Percentiles rank a stretch among this genome's conserved stretches.
phyloP scores from a whole-genome alignment of 306 rosid genomes.

The Dicorynia guianensis region DNA sequence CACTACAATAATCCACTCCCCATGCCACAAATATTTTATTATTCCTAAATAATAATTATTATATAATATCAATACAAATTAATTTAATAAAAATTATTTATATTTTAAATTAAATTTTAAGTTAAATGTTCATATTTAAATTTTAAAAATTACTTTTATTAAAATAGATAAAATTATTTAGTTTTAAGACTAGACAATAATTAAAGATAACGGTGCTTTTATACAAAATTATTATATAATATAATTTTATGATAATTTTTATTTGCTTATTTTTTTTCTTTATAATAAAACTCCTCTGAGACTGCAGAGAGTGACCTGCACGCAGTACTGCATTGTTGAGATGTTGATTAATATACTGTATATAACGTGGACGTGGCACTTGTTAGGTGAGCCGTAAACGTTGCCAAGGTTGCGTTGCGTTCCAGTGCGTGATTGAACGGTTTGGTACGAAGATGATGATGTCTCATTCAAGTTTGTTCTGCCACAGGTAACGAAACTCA shows the following conservation, averaged over 20 bases:
- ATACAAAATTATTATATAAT: too few species aligned
- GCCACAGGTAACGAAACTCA: conserved; percentile 43
- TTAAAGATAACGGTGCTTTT: too few species aligned
- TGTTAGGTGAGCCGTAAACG: conserved; percentile 46
- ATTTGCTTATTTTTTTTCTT: conserved; percentile 15
- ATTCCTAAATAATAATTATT: conserved; percentile 51
- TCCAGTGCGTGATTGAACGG: conserved; percentile 34
- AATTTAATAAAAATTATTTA: too few species aligned
- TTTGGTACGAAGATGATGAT: conserved; percentile 45
- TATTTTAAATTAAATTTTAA: too few species aligned
- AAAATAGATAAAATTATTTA: too few species aligned
- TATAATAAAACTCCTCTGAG: conserved; percentile 32
- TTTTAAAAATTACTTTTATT: too few species aligned
- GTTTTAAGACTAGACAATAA: too few species aligned
- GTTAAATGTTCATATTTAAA: too few species aligned
- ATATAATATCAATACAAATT: too few species aligned
- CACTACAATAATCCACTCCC: conserved; percentile 50
- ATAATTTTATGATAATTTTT: conserved; percentile 51
- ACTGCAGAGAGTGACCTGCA: conserved; percentile 34
- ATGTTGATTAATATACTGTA: neutral
- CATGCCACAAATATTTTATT: conserved; percentile 47
- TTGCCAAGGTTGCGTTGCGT: conserved; percentile 41
- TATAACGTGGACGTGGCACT: conserved; percentile 41
- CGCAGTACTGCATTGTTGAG: conserved; percentile 21
- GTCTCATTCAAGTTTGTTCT: conserved; percentile 50